Percentiles rank a stretch among this genome's conserved stretches.
These are phyloP conservation scores for Myxozyma neotropica DNA, from an alignment of 805 yeast species.

Conservation along the genomic window DNA sequence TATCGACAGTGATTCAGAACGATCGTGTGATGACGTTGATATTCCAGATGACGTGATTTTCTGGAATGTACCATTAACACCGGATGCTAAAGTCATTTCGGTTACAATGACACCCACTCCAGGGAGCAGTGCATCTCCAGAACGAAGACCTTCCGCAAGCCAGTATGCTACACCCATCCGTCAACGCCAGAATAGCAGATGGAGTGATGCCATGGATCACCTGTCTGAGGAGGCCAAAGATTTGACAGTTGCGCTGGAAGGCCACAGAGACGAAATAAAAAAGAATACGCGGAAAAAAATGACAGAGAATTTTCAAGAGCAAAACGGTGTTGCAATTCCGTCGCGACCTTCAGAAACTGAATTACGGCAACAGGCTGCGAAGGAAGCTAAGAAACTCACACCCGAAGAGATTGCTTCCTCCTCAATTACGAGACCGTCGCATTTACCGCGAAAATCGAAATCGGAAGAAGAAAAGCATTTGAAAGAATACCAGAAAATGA, in stretches of 20 bases:
- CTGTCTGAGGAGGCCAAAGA: conserved; percentile 44
- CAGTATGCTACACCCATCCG: neutral
- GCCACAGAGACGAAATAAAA: conserved; percentile 26
- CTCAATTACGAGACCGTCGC: conserved; percentile 61
- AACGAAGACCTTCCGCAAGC: neutral
- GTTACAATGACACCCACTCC: neutral
- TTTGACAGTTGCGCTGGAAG: conserved; percentile 40
- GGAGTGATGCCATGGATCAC: conserved; percentile 39
- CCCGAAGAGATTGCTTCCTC: conserved; percentile 37
- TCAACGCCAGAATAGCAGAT: conserved; percentile 7
- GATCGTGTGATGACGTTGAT: conserved; percentile 55
- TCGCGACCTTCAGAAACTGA: neutral
- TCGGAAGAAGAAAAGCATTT: conserved; percentile 59
- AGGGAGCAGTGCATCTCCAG: conserved; percentile 3
- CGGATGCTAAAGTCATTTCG: conserved; percentile 37
- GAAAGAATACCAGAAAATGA: conserved; percentile 52
- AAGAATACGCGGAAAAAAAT: conserved; percentile 5
- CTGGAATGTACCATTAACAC: conserved; percentile 67
- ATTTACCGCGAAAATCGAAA: conserved; percentile 65
- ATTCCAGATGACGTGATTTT: conserved; percentile 56
- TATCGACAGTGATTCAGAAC: conserved; percentile 37
- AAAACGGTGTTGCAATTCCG: conserved; percentile 7
- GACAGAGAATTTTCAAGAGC: neutral
- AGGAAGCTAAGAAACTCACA: neutral
- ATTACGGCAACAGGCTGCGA: conserved; percentile 2